Conservation (phyloP, 495 filamentous ascomycete genomes). For the Tuber borchii region DNA sequence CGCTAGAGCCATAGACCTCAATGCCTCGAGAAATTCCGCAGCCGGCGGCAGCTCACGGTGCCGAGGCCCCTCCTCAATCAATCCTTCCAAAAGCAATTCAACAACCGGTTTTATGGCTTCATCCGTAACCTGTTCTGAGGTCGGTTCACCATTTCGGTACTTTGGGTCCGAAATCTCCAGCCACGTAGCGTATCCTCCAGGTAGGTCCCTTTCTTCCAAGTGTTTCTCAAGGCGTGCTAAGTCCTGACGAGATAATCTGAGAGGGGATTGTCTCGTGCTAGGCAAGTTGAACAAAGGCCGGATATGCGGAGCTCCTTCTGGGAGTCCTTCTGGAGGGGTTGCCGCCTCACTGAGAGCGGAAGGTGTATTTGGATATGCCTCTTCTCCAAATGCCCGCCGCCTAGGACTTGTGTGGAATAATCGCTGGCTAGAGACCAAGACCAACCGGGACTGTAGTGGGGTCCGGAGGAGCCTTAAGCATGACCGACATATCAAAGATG, state of each 20-base stretch:
- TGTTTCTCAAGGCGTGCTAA: constrained; percentile 2
- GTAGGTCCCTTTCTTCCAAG: constrained; percentile 9
- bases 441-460: background rate
- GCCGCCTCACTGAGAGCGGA: background rate
- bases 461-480: constrained; percentile 17
- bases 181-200: constrained; percentile 12
- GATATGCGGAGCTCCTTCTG: background rate
- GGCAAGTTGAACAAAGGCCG: background rate
- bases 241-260: background rate
- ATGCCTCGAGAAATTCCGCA: constrained; percentile 17
- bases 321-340: background rate
- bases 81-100: constrained; percentile 14
- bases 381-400: background rate
- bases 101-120: constrained; percentile 14
- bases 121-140: constrained; percentile 9
- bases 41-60: constrained; percentile 11
- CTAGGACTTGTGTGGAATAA: constrained; percentile 12
- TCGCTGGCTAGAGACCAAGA: constrained; percentile 3
- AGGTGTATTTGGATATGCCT: background rate
- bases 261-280: background rate
- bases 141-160: background rate
- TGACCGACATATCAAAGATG: constrained; percentile 17
- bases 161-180: constrained; percentile 1
- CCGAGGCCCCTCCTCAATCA: constrained; percentile 18
- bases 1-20: constrained; percentile 14